Evolutionary conservation across 1,139 yeast genomes (phyloP), one percentile per base, ranked within the genome.

Genomic region (Zhuliangozyma blackwelliae): DNA sequence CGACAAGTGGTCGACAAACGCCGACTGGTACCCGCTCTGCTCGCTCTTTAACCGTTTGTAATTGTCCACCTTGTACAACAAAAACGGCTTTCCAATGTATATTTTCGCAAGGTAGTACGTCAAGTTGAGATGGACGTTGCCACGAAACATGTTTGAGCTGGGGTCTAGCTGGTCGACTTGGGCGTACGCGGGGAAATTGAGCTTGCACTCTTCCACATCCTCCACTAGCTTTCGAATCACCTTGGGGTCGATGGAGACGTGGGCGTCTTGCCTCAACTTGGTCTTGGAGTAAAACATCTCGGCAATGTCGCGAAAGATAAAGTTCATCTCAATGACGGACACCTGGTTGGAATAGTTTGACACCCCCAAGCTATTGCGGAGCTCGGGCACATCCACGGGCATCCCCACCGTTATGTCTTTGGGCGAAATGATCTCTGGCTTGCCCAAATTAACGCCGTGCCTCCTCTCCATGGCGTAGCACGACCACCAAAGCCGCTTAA

Each of bases 81-180:
- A 35, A 35, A 50, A 49, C 13, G 54, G 53, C 21, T 50, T 50
- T 6, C 54, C 52, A 29, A 50, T 38, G 29, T 50, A 50, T 5
- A 50, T 47, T 27, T 48, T 49, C 10, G 50, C 52, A 27, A 50
- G 36, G 31, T 45, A 49, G 32, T 46, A 49, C 22, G 43, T 39
- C 11, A 49, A 39, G 31, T 44, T 47, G 16, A 50, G 41, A 42
- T 50, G 54, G 11, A 40, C 40, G 31, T 47, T 42, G 10, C 40
- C 53, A 23, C 54, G 32, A 27, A 40, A 50, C 12, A 33, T 10
- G 16, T 32, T 27, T 3, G 45, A 40, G 5, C 16, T 31, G 2
- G 43, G 45, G 27, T 42, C 42, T 12, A 42, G 30, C 8, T 36
- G 40, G 19, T 47, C 43, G 10, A 43, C 29, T 20, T 36, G 36